Percentiles rank a stretch among this genome's conserved stretches.
phyloP scores from a whole-genome alignment of 179 eudicot genomes.

The Spergularia azorica region DNA sequence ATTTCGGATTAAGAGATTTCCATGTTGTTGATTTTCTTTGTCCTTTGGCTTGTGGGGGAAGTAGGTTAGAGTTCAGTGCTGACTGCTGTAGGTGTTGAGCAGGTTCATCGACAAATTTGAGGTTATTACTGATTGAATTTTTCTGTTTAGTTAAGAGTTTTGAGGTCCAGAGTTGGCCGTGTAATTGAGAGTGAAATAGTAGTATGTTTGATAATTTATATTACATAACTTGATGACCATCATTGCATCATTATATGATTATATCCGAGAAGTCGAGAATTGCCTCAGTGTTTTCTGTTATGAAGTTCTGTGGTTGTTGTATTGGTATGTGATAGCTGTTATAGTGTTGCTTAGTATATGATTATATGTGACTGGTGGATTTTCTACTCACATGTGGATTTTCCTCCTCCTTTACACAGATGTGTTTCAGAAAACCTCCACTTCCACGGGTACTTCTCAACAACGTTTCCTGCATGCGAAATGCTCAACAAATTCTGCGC shows the following conservation, averaged over 20 bases:
- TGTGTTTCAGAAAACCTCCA: conserved; percentile 65
- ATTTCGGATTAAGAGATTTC: no score
- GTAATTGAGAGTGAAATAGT: not conserved
- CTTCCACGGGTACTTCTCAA: conserved; percentile 78
- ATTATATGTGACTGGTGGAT: not conserved
- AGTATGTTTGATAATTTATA: not conserved
- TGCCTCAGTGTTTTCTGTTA: not conserved
- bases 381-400: not conserved
- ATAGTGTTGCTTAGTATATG: no score
- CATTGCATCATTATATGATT: not conserved
- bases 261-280: not conserved
- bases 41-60: no score
- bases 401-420: conserved; percentile 21
- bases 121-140: no score
- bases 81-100: no score
- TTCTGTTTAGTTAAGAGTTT: not conserved
- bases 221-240: not conserved
- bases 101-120: no score
- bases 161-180: not conserved
- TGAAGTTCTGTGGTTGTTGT: not conserved
- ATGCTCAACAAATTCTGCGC: conserved; percentile 88
- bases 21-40: no score
- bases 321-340: not conserved
- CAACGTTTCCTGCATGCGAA: conserved; percentile 91
- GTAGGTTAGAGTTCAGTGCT: no score